Base-by-base conservation (phyloP, 305 asterid species). In the Striga hermonthica region DNA sequence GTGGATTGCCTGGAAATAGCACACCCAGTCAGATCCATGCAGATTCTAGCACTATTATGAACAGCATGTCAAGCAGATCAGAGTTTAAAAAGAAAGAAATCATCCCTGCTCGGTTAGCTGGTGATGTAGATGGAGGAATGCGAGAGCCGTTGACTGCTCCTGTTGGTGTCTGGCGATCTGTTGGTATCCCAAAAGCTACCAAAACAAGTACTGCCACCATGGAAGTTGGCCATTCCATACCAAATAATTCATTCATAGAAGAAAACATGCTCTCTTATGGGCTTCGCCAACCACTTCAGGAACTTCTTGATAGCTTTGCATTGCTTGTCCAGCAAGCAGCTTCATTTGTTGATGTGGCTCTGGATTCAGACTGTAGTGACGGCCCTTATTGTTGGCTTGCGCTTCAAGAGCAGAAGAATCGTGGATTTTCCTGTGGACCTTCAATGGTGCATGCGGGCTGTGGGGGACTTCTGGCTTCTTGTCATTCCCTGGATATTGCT, bases 301-400 rank as follows among this genome's bases (percentile, higher is more conserved):
- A 91, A 75, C 88, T 94, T 70, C 99, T 94, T 75, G 98, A 94
- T 84, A 97, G 99, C 70, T 75, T 94, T 57, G 79, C 86, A 4
- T 87, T 94, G 68, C 91, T 94, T 80, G 96, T 91, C 68, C 99
- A 94, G 76, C 99, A 94, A 81, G 98, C 97, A 77, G 84, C 97
- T 61, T 88, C 99, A 53, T 89, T 91, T 79, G 99, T 94, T 80
- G 99, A 94, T 75, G 86, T 94, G 68, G 86, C 96, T 45, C 82
- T 94, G 67, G 99, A 94, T 86, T 89, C 97, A 48, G 99, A 94
- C 79, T 91, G 86, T 75, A 88, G 92, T 47, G 98, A 94, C 82
- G 99, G 99, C 62, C 95, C 96, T 63, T 86, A 80, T 81, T 97
- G 99, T 64, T 91, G 94, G 98, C 99, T 94, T 75, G 95, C 98